phyloP scores from a whole-genome alignment of 768 basidiomycete genomes.

The Phlebiopsis flavidoalba region DNA sequence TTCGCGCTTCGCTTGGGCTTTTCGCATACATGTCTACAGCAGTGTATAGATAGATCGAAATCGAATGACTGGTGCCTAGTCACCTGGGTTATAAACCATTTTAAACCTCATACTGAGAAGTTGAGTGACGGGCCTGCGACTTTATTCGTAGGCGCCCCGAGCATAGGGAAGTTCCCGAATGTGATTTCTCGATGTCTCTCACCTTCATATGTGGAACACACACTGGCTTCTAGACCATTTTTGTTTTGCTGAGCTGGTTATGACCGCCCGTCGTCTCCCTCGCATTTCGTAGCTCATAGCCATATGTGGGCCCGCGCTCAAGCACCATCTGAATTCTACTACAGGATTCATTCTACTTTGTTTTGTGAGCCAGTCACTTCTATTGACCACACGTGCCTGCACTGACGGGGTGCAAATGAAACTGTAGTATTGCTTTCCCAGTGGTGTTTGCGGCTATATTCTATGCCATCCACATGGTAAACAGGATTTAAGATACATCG shows the following conservation, averaged over 20 bases:
- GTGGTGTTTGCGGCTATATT: constrained; percentile 78
- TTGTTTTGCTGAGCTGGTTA: background rate
- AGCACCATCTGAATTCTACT: constrained; percentile 40
- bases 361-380: constrained; percentile 29
- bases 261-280: background rate
- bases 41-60: background rate
- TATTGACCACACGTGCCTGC: background rate
- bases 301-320: constrained; percentile 20
- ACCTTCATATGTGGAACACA: background rate
- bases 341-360: constrained; percentile 40
- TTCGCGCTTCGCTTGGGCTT: background rate
- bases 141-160: too few species aligned
- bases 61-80: background rate
- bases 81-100: background rate
- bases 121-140: too few species aligned
- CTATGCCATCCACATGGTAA: constrained; percentile 84
- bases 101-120: too few species aligned
- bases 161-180: background rate
- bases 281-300: background rate
- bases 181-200: background rate
- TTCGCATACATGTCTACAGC: background rate
- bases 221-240: background rate
- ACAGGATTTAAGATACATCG: constrained; percentile 51
- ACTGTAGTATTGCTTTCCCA: constrained; percentile 64
- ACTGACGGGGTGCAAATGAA: background rate